A percentile compares a stretch with the other conserved stretches of the same genome.
Evolutionary conservation across 805 yeast genomes (phyloP).

Genomic region (Candida ponderosae): DNA sequence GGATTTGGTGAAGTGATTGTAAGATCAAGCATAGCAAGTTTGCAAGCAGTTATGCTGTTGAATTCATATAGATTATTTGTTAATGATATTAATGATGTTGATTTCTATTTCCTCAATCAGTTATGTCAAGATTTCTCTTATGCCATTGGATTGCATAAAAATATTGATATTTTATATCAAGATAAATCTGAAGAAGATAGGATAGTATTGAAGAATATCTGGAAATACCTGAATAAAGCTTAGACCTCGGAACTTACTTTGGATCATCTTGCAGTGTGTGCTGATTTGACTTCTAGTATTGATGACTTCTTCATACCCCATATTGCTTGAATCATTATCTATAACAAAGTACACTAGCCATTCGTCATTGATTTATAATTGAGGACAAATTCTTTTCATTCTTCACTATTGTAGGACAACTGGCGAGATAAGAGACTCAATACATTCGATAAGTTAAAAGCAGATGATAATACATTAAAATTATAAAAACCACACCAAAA

Average conservation of each 20-base stretch:
- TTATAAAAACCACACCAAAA: too few relatives aligned
- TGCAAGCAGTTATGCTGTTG: conserved; percentile 11
- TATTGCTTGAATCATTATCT: too few relatives aligned
- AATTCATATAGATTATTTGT: conserved; percentile 12
- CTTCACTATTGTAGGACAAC: too few relatives aligned
- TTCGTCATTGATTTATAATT: too few relatives aligned
- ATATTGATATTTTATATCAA: conserved; percentile 14
- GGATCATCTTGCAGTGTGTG: neutral
- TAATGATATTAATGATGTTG: conserved; percentile 10
- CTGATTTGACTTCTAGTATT: too few relatives aligned
- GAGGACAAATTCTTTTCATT: too few relatives aligned
- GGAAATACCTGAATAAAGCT: conserved; percentile 3
- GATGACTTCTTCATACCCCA: too few relatives aligned
- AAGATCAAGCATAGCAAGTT: conserved; percentile 11
- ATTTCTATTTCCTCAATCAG: conserved; percentile 10
- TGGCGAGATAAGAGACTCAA: too few relatives aligned
- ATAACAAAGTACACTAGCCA: too few relatives aligned
- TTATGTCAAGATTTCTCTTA: conserved; percentile 14
- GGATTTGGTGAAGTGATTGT: conserved; percentile 13
- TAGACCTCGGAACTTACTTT: neutral
- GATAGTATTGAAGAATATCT: conserved; percentile 10
- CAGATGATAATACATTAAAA: too few relatives aligned
- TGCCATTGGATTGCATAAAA: conserved; percentile 14
- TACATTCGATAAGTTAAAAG: too few relatives aligned
- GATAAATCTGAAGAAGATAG: conserved; percentile 10